Base-by-base conservation (phyloP, 768 basidiomycete genomes). In the Gloeophyllum trabeum region DNA sequence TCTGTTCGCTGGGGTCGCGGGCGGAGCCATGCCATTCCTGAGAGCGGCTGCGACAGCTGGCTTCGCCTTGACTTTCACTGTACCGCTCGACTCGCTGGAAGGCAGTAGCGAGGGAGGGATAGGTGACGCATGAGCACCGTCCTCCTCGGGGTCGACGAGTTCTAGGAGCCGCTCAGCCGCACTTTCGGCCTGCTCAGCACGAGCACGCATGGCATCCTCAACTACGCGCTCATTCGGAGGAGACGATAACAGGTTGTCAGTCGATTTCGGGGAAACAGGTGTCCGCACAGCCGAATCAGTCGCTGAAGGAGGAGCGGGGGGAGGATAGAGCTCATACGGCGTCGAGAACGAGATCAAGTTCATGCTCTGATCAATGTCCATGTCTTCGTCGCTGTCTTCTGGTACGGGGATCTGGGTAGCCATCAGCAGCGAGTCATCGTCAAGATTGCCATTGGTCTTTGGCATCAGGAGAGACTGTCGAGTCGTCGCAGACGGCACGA, bases 111-210 rank as follows among this genome's bases (percentile, higher is more conserved):
- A 74, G 10, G 65, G 55, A 1, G 79, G 79, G 10, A 81, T 66
- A 6, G 69, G 62, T 18, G 75, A 73, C 45, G 73, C 66, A 35
- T 62, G 68, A 43, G 61, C 54, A 42, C 58, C 64, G 40, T 77
- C 78, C 10, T 78, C 81, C 37, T 88, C 86, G 12, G 81, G 75
- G 47, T 90, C 86, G 10, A 87, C 82, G 13, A 94, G 70, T 57
- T 96, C 93, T 28, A 94, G 57, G 21, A 97, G 62, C 39, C 88
- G 74, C 56, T 89, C 82, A 1, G 93, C 93, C 5, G 91, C 87
- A 54, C 88, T 91, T 56, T 92, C 88, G 0, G 93, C 93, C 56
- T 96, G 93, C 51, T 87, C 86, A 1, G 93, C 92, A 41, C 87
- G 76, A 2, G 87, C 87, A 35, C 81, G 74, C 50, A 94, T 59